Base-by-base conservation (phyloP, 2,329 filamentous ascomycete genomes). In the Harringtonia aguacate region DNA sequence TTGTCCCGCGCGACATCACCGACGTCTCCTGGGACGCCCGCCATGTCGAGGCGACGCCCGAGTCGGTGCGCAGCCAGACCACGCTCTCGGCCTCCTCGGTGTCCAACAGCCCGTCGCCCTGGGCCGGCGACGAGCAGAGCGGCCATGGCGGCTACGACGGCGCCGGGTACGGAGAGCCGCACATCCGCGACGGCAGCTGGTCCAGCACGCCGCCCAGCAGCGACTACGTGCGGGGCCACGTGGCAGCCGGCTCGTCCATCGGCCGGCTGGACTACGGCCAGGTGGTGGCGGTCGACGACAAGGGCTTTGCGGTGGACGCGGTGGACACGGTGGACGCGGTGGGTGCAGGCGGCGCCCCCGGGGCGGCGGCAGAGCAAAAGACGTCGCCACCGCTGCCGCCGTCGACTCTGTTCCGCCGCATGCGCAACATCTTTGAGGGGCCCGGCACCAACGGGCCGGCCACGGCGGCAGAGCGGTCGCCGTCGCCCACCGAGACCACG, bases 381-480 rank as follows among this genome's bases (percentile, higher is more conserved):
- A n/a, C 12, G 30, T 5, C 30, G 5, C 30, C 12, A 13, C 30
- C 30, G 15, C 7, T 5, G 30, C 13, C 30, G n/a, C 30, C 12
- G 30, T 5, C 30, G n/a, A n/a, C 8, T 6, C 50, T 67, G 18
- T 67, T 68, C 53, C 57, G 62, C 41, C 58, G 59, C 28, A 63
- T 68, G 58, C 59, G 64, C 20, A 64, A 52, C 46, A 61, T 68
- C 34, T 68, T 67, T 42, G 65, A 67, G 47, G 53, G 52, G 22
- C 21, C 31, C 4, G 22, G 10, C 17, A n/a, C n/a, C n/a, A n/a
- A n/a, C n/a, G n/a, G n/a, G n/a, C n/a, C n/a, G n/a, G n/a, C n/a
- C n/a, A n/a, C n/a, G 24, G 10, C 24, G 24, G 24, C 24, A 10
- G 24, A 6, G 24, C 24, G 24, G 36, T 31, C 8, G 39, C 41